Base-by-base conservation (phyloP, 495 filamentous ascomycete species). In the Haplographium delicatum region DNA sequence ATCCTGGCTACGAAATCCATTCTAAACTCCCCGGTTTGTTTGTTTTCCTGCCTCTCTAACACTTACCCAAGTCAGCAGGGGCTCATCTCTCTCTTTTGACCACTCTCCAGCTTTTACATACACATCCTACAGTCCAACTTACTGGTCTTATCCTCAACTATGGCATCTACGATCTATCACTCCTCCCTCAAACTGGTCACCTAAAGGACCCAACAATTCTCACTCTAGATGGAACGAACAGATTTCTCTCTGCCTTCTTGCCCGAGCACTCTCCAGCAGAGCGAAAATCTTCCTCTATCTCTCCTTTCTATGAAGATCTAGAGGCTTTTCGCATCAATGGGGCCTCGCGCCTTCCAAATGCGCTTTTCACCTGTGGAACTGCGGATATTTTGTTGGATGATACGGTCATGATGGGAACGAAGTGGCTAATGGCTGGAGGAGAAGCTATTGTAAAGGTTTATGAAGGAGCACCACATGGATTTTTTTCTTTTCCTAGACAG, bases 381-480 rank as follows among this genome's bases (percentile, higher is more conserved):
- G 69, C 72, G 49, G 79, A 82, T 57, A 65, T 61, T 11, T 47
- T 81, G 61, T 58, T 80, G 5, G 78, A 81, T 61, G 78, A 81
- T 58, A 75, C 68, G 15, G 53, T 81, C 19, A 50, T 76, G 26
- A 81, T 83, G 76, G 61, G 60, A 5, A 58, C 64, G 16, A 75
- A 74, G 62, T 81, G 75, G 74, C 37, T 53, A 60, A 70, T 73
- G 58, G 63, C 65, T 23, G 76, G 78, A 15, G 71, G 66, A 15
- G 70, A 79, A 59, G 62, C 66, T 1, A 53, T 75, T 4, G 50
- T 76, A 8, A 79, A 70, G 59, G 58, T 79, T 5, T 77, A 73
- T 60, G 68, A 71, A 24, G 79, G 78, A 6, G 72, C 68, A n/a
- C 62, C 69, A 13, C 77, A 80, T 62, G 72, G 66, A 10, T 78